A percentile compares a stretch with the other conserved stretches of the same genome.
These are phyloP conservation scores for Tuber indicum DNA, from an alignment of 495 filamentous ascomycete species.

Conservation along the genomic window DNA sequence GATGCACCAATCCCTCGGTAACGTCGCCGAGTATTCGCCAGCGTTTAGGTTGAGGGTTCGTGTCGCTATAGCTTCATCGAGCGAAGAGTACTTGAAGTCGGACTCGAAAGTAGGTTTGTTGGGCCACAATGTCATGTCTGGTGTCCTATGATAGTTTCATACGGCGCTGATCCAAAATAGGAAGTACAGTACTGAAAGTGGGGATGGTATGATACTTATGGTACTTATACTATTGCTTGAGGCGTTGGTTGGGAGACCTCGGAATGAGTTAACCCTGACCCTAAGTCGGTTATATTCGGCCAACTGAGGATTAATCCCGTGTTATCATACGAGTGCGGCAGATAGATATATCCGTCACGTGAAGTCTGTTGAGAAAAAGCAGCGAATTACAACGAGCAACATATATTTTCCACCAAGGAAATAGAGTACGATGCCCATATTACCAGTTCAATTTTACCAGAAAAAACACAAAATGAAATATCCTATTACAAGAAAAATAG, in stretches of 20 bases:
- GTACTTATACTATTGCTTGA: neutral
- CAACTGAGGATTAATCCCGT: neutral
- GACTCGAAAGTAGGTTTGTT: slow-evolving; percentile 15
- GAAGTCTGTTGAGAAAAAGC: no score
- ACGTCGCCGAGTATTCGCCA: slow-evolving; percentile 50
- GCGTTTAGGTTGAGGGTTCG: slow-evolving; percentile 53
- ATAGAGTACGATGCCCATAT: no score
- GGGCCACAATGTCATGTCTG: slow-evolving; percentile 14
- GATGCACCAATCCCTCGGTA: slow-evolving; percentile 63
- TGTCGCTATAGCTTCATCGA: slow-evolving; percentile 56
- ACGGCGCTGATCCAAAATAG: no score
- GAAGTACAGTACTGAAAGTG: neutral
- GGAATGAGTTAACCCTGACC: neutral
- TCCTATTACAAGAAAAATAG: no score
- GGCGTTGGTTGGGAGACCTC: neutral
- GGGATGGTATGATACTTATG: neutral
- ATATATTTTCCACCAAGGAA: no score
- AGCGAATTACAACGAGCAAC: no score
- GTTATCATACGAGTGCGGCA: no score
- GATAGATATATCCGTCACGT: no score
- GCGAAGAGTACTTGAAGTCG: slow-evolving; percentile 34
- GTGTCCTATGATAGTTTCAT: neutral
- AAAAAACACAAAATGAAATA: no score
- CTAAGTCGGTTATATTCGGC: neutral
- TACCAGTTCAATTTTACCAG: no score